These are phyloP conservation scores for Waitea zeae DNA, from an alignment of 1,284 basidiomycete species.

Conservation along the genomic window DNA sequence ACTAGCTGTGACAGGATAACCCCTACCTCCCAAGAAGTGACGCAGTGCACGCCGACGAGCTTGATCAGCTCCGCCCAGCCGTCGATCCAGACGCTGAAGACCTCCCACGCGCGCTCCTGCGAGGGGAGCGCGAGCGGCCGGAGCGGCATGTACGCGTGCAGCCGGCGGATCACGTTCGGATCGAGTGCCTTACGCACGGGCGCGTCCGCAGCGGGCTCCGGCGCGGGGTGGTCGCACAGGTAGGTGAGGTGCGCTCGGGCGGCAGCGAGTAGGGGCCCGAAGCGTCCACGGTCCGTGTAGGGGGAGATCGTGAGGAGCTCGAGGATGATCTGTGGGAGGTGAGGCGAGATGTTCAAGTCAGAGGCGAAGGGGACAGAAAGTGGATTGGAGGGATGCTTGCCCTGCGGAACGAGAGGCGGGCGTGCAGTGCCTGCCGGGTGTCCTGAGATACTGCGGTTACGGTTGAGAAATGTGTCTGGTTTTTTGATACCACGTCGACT, in stretches of 20 bases:
- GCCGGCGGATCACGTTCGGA: constrained; percentile 45
- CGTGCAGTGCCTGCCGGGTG: not conserved
- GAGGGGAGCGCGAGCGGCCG: constrained; percentile 36
- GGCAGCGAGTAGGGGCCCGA: constrained; percentile 18
- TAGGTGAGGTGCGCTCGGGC: constrained; percentile 24
- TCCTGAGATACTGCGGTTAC: not conserved
- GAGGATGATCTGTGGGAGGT: constrained; percentile 22
- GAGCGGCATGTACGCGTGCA: constrained; percentile 63
- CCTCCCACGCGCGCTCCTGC: constrained; percentile 32
- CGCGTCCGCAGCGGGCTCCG: constrained; percentile 24
- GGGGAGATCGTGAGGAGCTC: constrained; percentile 30
- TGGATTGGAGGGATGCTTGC: not conserved
- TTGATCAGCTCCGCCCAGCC: constrained; percentile 35
- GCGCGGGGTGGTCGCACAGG: constrained; percentile 19
- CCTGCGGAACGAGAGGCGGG: not conserved
- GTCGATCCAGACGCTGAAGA: constrained; percentile 30
- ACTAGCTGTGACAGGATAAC: no score
- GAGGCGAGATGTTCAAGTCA: not conserved
- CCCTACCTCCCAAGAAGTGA: no score
- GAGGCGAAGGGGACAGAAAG: no score
- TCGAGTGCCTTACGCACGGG: constrained; percentile 45
- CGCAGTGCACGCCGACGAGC: not conserved
- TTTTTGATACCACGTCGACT: not conserved
- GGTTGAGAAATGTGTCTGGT: no score
- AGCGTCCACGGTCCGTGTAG: constrained; percentile 16